These are phyloP conservation scores for Glycine soja DNA, from an alignment of 306 rosid species.

Conservation along the genomic window DNA sequence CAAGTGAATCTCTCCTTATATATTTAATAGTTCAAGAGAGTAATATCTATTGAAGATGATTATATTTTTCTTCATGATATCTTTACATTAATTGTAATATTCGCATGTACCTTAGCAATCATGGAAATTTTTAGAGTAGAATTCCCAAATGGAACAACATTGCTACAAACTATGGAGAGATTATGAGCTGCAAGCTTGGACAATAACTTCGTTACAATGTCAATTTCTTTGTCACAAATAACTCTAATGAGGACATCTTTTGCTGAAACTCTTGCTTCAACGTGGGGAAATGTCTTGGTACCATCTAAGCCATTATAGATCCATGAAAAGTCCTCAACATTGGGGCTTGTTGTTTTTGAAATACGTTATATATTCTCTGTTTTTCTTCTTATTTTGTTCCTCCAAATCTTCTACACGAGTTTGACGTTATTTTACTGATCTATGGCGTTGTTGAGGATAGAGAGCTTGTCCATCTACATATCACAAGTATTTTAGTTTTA, in stretches of 20 bases:
- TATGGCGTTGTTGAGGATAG: no score
- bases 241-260: conserved; percentile 1
- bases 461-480: no score
- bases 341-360: background rate
- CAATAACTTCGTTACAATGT: background rate
- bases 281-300: background rate
- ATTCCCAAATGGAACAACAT: background rate
- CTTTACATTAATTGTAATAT: no score
- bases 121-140: background rate
- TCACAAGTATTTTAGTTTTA: no score
- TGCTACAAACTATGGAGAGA: background rate
- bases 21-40: no score
- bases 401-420: background rate
- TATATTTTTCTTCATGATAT: no score
- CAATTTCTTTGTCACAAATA: background rate
- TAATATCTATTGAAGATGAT: no score
- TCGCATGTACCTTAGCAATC: background rate
- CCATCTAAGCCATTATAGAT: background rate
- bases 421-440: background rate
- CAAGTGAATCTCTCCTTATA: no score
- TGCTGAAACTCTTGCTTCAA: background rate
- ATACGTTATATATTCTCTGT: background rate
- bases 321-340: background rate
- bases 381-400: background rate
- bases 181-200: background rate